These are phyloP conservation scores for Globisporangium nagaii DNA, from an alignment of 352 stramenopile genomes.

Conservation along the genomic window DNA sequence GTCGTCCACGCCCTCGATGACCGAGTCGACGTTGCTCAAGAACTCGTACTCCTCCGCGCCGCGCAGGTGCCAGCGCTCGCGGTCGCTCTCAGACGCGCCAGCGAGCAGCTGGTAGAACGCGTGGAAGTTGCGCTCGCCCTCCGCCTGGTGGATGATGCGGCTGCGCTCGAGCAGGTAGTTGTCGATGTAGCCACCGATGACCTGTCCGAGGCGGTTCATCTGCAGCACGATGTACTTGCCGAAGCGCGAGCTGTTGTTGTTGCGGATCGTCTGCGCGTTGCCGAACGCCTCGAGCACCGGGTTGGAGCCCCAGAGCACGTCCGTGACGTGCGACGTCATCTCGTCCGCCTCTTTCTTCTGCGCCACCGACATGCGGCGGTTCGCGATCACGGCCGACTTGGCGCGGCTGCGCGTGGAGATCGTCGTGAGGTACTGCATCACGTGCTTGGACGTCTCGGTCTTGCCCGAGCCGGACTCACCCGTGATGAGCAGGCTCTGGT, in stretches of 20 bases:
- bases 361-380: slow-evolving; percentile 71
- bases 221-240: slow-evolving; percentile 87
- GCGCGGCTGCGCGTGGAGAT: slow-evolving; percentile 65
- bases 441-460: slow-evolving; percentile 95
- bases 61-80: slow-evolving; percentile 48
- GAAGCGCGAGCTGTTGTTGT: slow-evolving; percentile 85
- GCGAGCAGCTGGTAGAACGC: slow-evolving; percentile 91
- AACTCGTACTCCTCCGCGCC: slow-evolving; percentile 57
- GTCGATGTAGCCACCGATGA: slow-evolving; percentile 80
- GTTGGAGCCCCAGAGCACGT: slow-evolving; percentile 77
- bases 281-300: slow-evolving; percentile 82
- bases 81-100: slow-evolving; percentile 47
- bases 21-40: slow-evolving; percentile 54
- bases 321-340: slow-evolving; percentile 63
- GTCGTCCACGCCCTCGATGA: slow-evolving; percentile 78
- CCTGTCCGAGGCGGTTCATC: slow-evolving; percentile 75
- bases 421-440: slow-evolving; percentile 92
- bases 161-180: slow-evolving; percentile 92
- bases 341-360: slow-evolving; percentile 71
- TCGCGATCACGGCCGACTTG: slow-evolving; percentile 66
- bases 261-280: slow-evolving; percentile 84
- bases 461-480: slow-evolving; percentile 88
- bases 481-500: slow-evolving; percentile 86
- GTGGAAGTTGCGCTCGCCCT: slow-evolving; percentile 92
- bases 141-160: slow-evolving; percentile 81